Conservation (phyloP, 345 rosid species). For the Ceriops decandra region DNA sequence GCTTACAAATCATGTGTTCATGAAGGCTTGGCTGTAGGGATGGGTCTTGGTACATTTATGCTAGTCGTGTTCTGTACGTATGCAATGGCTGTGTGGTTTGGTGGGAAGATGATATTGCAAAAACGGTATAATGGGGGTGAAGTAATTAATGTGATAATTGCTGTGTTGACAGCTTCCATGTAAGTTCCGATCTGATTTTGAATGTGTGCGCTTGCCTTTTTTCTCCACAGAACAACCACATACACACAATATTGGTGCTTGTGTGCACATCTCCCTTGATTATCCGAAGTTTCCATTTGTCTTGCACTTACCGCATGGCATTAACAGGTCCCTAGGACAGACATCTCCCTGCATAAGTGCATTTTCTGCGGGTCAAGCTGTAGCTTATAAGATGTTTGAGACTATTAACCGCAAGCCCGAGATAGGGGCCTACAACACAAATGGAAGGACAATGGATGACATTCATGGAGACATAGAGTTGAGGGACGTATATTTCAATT, state of each 20-base stretch:
- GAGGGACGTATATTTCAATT: conserved; percentile 35
- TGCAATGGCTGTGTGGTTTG: conserved; percentile 60
- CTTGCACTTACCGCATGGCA: neutral
- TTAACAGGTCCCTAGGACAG: conserved; percentile 38
- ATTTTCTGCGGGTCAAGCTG: conserved; percentile 42
- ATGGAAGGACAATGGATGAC: conserved; percentile 27
- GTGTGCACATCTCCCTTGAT: neutral
- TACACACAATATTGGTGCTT: neutral
- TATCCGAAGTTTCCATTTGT: neutral
- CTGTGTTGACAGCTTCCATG: conserved; percentile 71
- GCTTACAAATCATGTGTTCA: conserved; percentile 52
- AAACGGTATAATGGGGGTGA: conserved; percentile 59
- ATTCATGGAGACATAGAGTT: conserved; percentile 39
- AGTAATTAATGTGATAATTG: conserved; percentile 53
- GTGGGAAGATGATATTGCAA: conserved; percentile 55
- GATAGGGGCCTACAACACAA: conserved; percentile 31
- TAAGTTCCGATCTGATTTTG: conserved; percentile 28
- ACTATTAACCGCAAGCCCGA: conserved; percentile 34
- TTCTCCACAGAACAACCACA: neutral
- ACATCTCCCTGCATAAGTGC: conserved; percentile 43
- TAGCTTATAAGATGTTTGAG: conserved; percentile 47
- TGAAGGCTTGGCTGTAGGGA: conserved; percentile 60
- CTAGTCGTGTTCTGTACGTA: conserved; percentile 46
- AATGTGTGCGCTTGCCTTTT: neutral
- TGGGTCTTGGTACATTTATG: conserved; percentile 47